phyloP scores from a whole-genome alignment of 2,329 filamentous ascomycete species.

The Dactylellina leptospora region DNA sequence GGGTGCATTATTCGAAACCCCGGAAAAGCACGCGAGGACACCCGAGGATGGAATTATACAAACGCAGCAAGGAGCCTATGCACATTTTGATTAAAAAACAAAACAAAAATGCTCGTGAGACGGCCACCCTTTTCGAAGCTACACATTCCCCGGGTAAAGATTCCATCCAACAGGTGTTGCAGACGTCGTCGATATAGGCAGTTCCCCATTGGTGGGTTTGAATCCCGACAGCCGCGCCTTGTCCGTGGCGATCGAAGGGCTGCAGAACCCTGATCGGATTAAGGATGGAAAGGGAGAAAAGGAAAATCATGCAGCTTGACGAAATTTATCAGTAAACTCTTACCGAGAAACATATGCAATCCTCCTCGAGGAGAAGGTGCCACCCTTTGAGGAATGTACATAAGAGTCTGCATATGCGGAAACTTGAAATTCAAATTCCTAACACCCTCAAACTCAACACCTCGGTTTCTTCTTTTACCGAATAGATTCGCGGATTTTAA shows the following conservation, averaged over 20 bases:
- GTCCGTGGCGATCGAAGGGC: conserved; percentile 19
- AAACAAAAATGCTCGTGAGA: no score
- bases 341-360: not conserved
- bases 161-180: conserved; percentile 10
- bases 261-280: conserved; percentile 13
- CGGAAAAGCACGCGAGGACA: no score
- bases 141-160: no score
- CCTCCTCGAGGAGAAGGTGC: not conserved
- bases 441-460: no score
- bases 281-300: not conserved
- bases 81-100: no score
- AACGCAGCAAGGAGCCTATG: no score
- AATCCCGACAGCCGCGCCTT: conserved; percentile 25
- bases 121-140: no score
- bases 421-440: no score
- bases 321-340: not conserved
- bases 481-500: no score
- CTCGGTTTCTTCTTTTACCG: not conserved
- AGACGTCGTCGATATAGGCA: conserved; percentile 3
- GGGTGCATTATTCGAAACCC: no score
- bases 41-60: no score
- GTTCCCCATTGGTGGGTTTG: conserved; percentile 40
- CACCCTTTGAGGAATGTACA: conserved; percentile 6
- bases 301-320: not conserved
- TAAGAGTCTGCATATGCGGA: not conserved